phyloP scores from a whole-genome alignment of 495 filamentous ascomycete genomes.

The Penicillium arizonense region DNA sequence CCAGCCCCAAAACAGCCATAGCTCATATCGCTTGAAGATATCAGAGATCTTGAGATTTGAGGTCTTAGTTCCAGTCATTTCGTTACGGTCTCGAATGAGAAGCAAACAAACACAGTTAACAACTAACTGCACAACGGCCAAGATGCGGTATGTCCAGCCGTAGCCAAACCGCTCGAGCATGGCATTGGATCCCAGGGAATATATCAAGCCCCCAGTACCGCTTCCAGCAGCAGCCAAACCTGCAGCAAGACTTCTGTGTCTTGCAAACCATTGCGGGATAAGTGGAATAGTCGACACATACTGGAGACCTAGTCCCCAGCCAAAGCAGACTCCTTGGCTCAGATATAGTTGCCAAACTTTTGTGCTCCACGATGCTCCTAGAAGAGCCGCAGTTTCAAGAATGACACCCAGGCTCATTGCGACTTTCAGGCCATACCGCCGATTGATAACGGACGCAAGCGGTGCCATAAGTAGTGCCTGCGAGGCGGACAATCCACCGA shows the following conservation, averaged over 20 bases:
- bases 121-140: neutral
- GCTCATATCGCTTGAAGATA: constrained; percentile 19
- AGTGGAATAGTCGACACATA: constrained; percentile 62
- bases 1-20: neutral
- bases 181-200: constrained; percentile 28
- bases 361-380: constrained; percentile 62
- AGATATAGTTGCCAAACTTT: constrained; percentile 69
- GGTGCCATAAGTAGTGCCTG: constrained; percentile 59
- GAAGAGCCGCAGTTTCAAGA: constrained; percentile 53
- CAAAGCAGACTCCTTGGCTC: constrained; percentile 69
- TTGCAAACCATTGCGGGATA: constrained; percentile 72
- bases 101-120: neutral
- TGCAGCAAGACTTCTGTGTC: constrained; percentile 64
- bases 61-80: neutral
- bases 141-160: neutral
- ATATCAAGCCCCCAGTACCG: constrained; percentile 67
- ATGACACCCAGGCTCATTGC: constrained; percentile 55
- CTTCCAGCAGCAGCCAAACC: constrained; percentile 65
- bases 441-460: constrained; percentile 52
- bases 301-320: constrained; percentile 67
- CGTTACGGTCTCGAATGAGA: neutral
- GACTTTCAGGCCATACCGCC: constrained; percentile 47
- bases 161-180: constrained; percentile 35
- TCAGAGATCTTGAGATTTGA: neutral
- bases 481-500: constrained; percentile 66